phyloP scores from a whole-genome alignment of 805 yeast species.

The Maudiozyma serrabonitensis region DNA sequence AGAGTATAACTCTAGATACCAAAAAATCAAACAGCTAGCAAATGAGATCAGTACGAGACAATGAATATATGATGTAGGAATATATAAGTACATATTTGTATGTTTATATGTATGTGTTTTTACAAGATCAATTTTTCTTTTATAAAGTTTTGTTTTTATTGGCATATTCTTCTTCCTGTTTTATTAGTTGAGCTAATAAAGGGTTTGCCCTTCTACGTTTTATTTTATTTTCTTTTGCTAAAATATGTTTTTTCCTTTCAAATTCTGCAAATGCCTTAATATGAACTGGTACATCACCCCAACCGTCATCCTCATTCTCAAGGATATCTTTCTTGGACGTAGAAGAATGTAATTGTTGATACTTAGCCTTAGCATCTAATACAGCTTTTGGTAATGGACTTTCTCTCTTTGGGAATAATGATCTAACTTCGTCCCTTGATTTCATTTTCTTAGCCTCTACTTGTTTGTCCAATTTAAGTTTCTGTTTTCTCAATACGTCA shows the following conservation, averaged over 20 bases:
- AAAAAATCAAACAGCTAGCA: conserved; percentile 46
- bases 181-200: background rate
- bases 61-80: background rate
- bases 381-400: conserved; percentile 28
- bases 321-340: background rate
- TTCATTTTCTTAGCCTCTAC: conserved; percentile 1
- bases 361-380: conserved; percentile 21
- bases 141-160: background rate
- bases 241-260: conserved; percentile 53
- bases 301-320: conserved; percentile 31
- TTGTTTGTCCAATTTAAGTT: conserved; percentile 2
- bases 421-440: background rate
- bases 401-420: conserved; percentile 28
- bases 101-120: background rate
- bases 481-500: conserved; percentile 3
- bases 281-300: conserved; percentile 60
- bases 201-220: background rate
- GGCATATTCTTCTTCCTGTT: background rate
- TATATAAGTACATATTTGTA: background rate
- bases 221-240: conserved; percentile 9
- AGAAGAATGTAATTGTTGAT: background rate
- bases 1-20: conserved; percentile 92
- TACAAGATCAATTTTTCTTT: background rate
- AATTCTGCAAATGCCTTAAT: conserved; percentile 77
- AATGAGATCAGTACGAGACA: background rate